Evolutionary conservation across 2,329 filamentous ascomycete species (phyloP).

Genomic region (Paecilomyces dactylethromorphus): DNA sequence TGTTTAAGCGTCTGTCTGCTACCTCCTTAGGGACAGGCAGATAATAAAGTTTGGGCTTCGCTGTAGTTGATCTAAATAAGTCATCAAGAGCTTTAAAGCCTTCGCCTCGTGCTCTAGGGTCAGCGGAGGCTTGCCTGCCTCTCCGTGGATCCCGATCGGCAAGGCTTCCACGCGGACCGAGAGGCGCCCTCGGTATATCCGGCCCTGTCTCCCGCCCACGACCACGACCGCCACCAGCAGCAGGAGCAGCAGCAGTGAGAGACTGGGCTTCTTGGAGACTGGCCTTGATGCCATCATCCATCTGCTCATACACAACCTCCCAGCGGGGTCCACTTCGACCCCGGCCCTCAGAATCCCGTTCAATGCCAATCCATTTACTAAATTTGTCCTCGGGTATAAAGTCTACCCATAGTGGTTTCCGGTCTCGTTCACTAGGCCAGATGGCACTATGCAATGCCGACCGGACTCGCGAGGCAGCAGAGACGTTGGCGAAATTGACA

Average conservation of each 20-base stretch:
- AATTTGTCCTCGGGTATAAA: slow-evolving; percentile 76
- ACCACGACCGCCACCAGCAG: too few relatives aligned
- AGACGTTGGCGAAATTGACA: slow-evolving; percentile 60
- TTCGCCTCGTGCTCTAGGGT: slow-evolving; percentile 21
- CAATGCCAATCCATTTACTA: slow-evolving; percentile 64
- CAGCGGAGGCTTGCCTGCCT: slow-evolving; percentile 13
- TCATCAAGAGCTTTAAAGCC: slow-evolving; percentile 54
- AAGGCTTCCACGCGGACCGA: slow-evolving; percentile 19
- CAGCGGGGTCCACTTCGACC: slow-evolving; percentile 48
- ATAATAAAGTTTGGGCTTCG: slow-evolving; percentile 61
- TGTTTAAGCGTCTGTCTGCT: slow-evolving; percentile 58
- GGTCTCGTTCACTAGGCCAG: slow-evolving; percentile 81
- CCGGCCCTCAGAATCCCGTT: slow-evolving; percentile 48
- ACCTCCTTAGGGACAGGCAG: slow-evolving; percentile 60
- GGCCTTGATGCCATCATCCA: slow-evolving; percentile 51
- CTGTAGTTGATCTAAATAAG: slow-evolving; percentile 52
- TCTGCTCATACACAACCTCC: slow-evolving; percentile 65
- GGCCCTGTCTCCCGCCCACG: slow-evolving; percentile 9
- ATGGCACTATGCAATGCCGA: slow-evolving; percentile 67
- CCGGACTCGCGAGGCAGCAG: slow-evolving; percentile 71
- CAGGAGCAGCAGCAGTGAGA: slow-evolving; percentile 14
- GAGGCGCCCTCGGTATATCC: slow-evolving; percentile 9
- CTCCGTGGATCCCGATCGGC: slow-evolving; percentile 16
- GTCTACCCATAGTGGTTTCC: slow-evolving; percentile 81
- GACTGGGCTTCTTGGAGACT: slow-evolving; percentile 46